These are phyloP conservation scores for Trichoderma virens DNA, from an alignment of 495 filamentous ascomycete genomes.

Conservation along the genomic window DNA sequence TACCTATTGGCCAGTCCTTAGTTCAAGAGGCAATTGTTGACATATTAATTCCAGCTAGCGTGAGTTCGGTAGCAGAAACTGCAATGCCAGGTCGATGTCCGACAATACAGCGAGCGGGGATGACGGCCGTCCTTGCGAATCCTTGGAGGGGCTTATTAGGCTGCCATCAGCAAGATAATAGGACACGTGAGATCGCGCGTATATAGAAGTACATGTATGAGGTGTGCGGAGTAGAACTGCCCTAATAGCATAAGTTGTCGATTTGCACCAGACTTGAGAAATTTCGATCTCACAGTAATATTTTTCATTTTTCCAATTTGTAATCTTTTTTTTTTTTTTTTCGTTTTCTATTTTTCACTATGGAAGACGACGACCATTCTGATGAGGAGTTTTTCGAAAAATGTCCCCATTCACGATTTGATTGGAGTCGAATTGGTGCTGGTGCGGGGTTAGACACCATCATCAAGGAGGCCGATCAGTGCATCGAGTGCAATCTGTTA, in stretches of 20 bases:
- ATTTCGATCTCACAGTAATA: background rate
- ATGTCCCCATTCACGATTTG: background rate
- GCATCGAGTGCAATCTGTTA: background rate
- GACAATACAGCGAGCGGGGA: background rate
- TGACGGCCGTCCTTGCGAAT: background rate
- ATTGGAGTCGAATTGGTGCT: background rate
- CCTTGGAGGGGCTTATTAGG: background rate
- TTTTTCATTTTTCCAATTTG: background rate
- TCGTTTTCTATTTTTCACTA: no score
- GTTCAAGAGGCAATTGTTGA: background rate
- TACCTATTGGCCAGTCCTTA: background rate
- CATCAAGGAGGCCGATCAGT: background rate
- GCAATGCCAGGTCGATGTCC: background rate
- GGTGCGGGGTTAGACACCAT: background rate
- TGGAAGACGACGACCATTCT: background rate
- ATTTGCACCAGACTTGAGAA: background rate
- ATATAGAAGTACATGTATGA: background rate
- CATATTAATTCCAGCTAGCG: background rate
- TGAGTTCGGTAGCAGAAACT: background rate
- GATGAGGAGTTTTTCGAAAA: background rate
- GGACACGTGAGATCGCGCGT: background rate
- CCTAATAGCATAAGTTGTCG: background rate
- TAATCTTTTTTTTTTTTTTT: no score
- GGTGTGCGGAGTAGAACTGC: background rate
- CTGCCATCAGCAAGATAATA: background rate